phyloP scores from a whole-genome alignment of 345 rosid genomes.

The Turnera subulata region DNA sequence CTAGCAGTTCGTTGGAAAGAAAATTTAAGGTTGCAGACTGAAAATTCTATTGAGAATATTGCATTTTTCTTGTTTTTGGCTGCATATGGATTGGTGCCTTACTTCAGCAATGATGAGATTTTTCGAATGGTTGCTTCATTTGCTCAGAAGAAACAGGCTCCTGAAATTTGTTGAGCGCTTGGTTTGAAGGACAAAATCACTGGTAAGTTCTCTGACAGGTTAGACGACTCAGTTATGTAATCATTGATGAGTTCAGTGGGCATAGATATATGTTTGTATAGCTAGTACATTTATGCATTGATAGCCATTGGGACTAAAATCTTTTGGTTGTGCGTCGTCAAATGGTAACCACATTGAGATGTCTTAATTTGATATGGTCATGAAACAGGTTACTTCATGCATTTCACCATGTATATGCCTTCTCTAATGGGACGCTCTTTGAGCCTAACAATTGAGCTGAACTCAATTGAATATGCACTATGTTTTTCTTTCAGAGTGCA shows the following conservation, averaged over 20 bases:
- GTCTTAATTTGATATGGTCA: too few species aligned
- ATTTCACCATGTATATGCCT: too few species aligned
- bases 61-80: slow-evolving; percentile 37
- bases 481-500: too few species aligned
- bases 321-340: too few species aligned
- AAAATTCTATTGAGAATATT: slow-evolving; percentile 22
- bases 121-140: slow-evolving; percentile 17
- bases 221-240: background rate
- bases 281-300: background rate
- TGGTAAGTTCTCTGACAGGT: slow-evolving; percentile 21
- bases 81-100: slow-evolving; percentile 26
- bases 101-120: slow-evolving; percentile 23
- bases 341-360: too few species aligned
- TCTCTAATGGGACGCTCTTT: too few species aligned
- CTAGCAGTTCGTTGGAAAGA: slow-evolving; percentile 35
- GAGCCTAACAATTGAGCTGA: too few species aligned
- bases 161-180: slow-evolving; percentile 22
- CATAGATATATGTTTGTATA: background rate
- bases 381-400: background rate
- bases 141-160: slow-evolving; percentile 26
- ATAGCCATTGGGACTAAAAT: too few species aligned
- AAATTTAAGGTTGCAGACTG: slow-evolving; percentile 18
- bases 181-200: slow-evolving; percentile 21
- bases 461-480: too few species aligned
- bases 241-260: background rate